Percentiles rank a stretch among this genome's conserved stretches.
These are phyloP conservation scores for Clausena lansium DNA, from an alignment of 345 rosid species.

Conservation along the genomic window DNA sequence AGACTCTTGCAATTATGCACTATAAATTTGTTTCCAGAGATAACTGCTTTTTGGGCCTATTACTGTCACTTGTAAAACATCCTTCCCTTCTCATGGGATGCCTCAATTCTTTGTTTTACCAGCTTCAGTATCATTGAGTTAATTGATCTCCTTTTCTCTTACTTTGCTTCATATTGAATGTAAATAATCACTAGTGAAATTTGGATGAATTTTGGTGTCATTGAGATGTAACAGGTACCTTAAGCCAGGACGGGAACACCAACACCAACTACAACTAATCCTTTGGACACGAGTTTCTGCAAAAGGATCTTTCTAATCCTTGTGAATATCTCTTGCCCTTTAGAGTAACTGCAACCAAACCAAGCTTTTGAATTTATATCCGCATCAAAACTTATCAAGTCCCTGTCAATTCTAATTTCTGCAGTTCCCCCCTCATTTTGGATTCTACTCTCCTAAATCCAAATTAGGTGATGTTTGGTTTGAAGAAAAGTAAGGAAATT, in stretches of 20 bases:
- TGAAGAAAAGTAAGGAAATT: no score
- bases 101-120: constrained; percentile 25
- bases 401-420: constrained; percentile 26
- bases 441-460: constrained; percentile 32
- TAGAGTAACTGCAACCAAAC: constrained; percentile 46
- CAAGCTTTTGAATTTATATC: constrained; percentile 49
- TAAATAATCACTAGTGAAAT: neutral
- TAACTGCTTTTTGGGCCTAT: constrained; percentile 19
- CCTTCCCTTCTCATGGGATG: constrained; percentile 23
- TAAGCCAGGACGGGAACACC: constrained; percentile 1
- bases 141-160: constrained; percentile 35
- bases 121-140: constrained; percentile 22
- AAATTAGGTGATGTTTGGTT: no score
- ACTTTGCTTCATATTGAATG: neutral
- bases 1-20: constrained; percentile 53
- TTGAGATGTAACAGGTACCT: constrained; percentile 19
- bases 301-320: constrained; percentile 30
- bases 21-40: constrained; percentile 30
- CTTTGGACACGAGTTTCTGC: constrained; percentile 29
- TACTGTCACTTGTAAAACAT: constrained; percentile 41
- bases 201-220: neutral
- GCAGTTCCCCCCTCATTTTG: constrained; percentile 15
- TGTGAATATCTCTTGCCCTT: constrained; percentile 47
- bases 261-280: constrained; percentile 31
- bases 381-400: constrained; percentile 41